Percentiles rank a stretch among this genome's conserved stretches.
These are phyloP conservation scores for Alternaria triticina DNA, from an alignment of 2,329 filamentous ascomycete species.

Conservation along the genomic window DNA sequence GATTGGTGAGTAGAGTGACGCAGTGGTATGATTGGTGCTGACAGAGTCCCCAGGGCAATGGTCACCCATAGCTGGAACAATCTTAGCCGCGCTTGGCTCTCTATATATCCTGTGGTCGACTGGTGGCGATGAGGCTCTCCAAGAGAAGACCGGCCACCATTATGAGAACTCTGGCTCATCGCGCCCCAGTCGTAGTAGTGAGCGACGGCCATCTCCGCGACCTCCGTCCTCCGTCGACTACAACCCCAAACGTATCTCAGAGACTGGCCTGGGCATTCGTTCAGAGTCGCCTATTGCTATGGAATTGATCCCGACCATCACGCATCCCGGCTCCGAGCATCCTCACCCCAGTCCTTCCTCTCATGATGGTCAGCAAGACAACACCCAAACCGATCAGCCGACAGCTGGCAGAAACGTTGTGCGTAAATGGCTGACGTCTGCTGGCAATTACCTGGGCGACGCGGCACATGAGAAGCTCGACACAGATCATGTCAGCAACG, in stretches of 20 bases:
- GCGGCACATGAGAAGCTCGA: slow-evolving; percentile 55
- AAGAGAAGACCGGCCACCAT: slow-evolving; percentile 11
- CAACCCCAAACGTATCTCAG: background rate
- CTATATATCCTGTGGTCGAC: slow-evolving; percentile 58
- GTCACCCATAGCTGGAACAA: slow-evolving; percentile 65
- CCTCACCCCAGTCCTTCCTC: slow-evolving; percentile 2
- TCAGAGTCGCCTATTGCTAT: slow-evolving; percentile 21
- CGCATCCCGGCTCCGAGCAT: slow-evolving; percentile 10
- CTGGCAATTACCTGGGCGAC: slow-evolving; percentile 57
- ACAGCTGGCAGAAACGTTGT: slow-evolving; percentile 29
- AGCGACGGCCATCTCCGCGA: slow-evolving; percentile 7
- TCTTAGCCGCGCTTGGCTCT: slow-evolving; percentile 64
- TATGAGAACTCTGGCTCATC: slow-evolving; percentile 3
- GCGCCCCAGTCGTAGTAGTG: slow-evolving; percentile 32
- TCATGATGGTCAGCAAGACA: background rate
- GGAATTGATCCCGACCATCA: slow-evolving; percentile 21
- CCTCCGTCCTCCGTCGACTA: background rate
- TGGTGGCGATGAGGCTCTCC: slow-evolving; percentile 36
- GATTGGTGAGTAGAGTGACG: slow-evolving; percentile 51
- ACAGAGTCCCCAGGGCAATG: slow-evolving; percentile 54
- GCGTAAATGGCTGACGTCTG: slow-evolving; percentile 50
- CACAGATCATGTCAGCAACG: slow-evolving; percentile 55
- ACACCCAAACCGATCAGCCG: slow-evolving; percentile 6
- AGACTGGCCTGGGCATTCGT: slow-evolving; percentile 17
- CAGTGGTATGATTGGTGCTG: background rate